Evolutionary conservation across 345 rosid species (phyloP), one percentile per base, ranked within the genome.

Genomic region (Populus davidiana): DNA sequence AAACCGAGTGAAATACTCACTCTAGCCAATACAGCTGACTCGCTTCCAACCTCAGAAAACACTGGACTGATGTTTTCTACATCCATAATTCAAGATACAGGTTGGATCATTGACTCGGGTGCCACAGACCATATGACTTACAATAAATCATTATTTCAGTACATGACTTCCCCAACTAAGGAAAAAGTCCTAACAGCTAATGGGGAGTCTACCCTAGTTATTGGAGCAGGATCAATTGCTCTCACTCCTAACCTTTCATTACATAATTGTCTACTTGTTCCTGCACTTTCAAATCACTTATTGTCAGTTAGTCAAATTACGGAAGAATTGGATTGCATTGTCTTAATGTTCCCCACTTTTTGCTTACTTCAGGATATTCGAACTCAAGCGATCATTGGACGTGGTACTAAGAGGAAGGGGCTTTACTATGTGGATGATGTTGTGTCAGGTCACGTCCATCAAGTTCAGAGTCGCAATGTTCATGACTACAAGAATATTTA

Each of bases 41-140:
- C 10, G 0, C 0, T 2, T 38, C 0, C 9, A 8, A 0, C 0
- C 10, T 1, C 10, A 8, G 10, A 2, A 1, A 38, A 38, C 10
- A 38, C 41, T 7, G 41, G 41, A 7, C 0, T 68, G 27, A 4
- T 21, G 7, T 39, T 68, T 5, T 70, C 5, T 0, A 36, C 44
- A 33, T 67, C 11, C 11, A 14, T 2, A 0, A 0, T 29, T 41
- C 29, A 69, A 0, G 33, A 23, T 41, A 41, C 71, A 69, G 0
- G 16, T 23, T 69, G 35, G 31, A 69, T 69, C 27, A 69, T 69
- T 41, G 20, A 38, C 16, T 69, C 20, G 2, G 47, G 16, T 6
- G 17, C 17, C 2, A 67, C 0, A 7, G 2, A n/a, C n/a, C n/a
- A n/a, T n/a, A n/a, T n/a, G n/a, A n/a, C n/a, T n/a, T n/a, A n/a